Evolutionary conservation across 2,329 filamentous ascomycete species (phyloP).

Genomic region (Ophiostoma quercus): DNA sequence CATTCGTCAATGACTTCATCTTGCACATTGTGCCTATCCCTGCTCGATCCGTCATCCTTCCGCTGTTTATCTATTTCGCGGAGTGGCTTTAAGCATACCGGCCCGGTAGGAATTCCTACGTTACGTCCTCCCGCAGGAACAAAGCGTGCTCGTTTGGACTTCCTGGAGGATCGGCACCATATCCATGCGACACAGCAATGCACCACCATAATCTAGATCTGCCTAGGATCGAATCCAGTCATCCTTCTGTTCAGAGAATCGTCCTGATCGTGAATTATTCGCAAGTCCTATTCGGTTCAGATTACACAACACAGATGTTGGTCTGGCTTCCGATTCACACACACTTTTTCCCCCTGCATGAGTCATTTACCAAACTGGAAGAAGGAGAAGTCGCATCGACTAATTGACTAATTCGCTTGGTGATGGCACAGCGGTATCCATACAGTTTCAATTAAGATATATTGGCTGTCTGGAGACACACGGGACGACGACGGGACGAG

Average conservation of each 20-base stretch:
- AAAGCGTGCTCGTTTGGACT: background rate
- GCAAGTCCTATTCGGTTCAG: no score
- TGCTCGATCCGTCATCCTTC: background rate
- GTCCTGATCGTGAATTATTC: no score
- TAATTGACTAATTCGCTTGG: no score
- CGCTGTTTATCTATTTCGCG: background rate
- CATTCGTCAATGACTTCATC: background rate
- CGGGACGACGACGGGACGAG: background rate
- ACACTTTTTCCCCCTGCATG: background rate
- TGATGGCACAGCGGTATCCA: background rate
- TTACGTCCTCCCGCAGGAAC: background rate
- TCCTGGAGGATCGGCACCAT: background rate
- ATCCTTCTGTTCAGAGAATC: background rate
- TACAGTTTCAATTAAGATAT: background rate
- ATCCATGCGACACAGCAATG: background rate
- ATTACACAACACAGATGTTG: no score
- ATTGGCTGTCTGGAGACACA: background rate
- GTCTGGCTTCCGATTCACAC: no score
- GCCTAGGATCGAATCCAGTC: background rate
- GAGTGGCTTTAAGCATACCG: background rate
- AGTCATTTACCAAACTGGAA: background rate
- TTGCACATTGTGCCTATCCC: background rate
- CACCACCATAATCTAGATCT: background rate
- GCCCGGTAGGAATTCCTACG: background rate
- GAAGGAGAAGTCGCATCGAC: background rate